Evolutionary conservation across 768 basidiomycete genomes (phyloP).

Genomic region (Coprinopsis sp.): DNA sequence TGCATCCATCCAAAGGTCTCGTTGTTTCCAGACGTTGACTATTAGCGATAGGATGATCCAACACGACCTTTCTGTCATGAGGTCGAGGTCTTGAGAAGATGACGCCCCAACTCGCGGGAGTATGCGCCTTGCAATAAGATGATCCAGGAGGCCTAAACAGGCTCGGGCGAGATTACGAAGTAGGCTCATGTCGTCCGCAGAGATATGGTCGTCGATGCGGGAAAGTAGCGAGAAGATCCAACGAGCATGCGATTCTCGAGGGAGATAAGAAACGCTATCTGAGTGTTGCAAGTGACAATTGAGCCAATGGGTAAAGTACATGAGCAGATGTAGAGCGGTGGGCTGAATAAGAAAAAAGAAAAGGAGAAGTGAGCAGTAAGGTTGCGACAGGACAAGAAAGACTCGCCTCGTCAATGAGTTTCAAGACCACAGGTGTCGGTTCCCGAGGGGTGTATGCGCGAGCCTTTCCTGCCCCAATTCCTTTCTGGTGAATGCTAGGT

Average conservation of each 20-base stretch:
- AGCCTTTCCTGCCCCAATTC: neutral
- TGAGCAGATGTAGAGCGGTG: slow-evolving; percentile 68
- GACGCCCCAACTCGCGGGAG: slow-evolving; percentile 10
- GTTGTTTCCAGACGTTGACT: slow-evolving; percentile 70
- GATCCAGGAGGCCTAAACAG: slow-evolving; percentile 49
- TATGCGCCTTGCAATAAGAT: slow-evolving; percentile 18
- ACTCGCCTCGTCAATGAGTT: slow-evolving; percentile 63
- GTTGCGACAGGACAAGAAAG: slow-evolving; percentile 7
- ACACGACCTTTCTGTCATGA: slow-evolving; percentile 46
- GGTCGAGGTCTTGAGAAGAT: slow-evolving; percentile 5
- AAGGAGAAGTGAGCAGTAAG: slow-evolving; percentile 1
- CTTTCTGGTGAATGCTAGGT: slow-evolving; percentile 7
- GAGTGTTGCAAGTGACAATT: slow-evolving; percentile 51
- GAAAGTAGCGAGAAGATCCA: slow-evolving; percentile 79
- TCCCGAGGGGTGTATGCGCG: slow-evolving; percentile 39
- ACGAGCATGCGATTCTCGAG: slow-evolving; percentile 56
- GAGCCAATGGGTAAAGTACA: slow-evolving; percentile 84
- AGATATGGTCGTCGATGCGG: slow-evolving; percentile 62
- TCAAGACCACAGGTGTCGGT: slow-evolving; percentile 54
- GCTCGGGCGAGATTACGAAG: slow-evolving; percentile 71
- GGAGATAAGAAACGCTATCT: slow-evolving; percentile 30
- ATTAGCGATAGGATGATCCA: slow-evolving; percentile 72
- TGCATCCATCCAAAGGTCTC: slow-evolving; percentile 77
- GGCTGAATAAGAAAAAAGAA: slow-evolving; percentile 40
- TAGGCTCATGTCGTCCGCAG: slow-evolving; percentile 73